Evolutionary conservation across 2,329 filamentous ascomycete species (phyloP), one percentile per base, ranked within the genome.

Genomic region (Coniochaeta ligniaria): DNA sequence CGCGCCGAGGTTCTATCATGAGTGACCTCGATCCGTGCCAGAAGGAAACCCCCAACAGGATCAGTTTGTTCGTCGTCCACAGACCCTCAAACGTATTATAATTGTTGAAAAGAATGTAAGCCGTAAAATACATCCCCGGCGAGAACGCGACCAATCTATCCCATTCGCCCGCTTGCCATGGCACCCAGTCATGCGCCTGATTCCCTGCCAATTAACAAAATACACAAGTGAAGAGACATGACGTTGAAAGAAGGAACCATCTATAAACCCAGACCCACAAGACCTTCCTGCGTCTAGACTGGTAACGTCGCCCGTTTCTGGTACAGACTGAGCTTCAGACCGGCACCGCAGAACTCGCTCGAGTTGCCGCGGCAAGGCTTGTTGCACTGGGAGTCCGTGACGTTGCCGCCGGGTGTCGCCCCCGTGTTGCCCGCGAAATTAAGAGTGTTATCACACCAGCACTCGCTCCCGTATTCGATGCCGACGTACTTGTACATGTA

Each of bases 351-450:
- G 59, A 66, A 64, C 26, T 68, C 64, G n/a, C 60, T 63, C 41
- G 56, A 36, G n/a, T 70, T 65, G 14, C 69, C 71, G 16, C 60
- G 60, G 60, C 70, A 71, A 8, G 63, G 20, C 60, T 66, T 70
- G 38, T 66, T 67, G 64, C 71, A 73, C n/a, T 58, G 47, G 33
- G 33, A 41, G 26, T 59, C 50, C n/a, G 12, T 57, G 22, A 54
- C 35, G 41, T 57, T 56, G 9, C 22, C 33, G n/a, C 54, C 54
- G 3, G 54, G 31, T 3, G 31, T 38, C 6, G 54, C 54, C 2
- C 54, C 54, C 6, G 54, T 12, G n/a, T 56, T 47, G 20, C 50
- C 54, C 3, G 45, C 50, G 8, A 26, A 20, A 50, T 66, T 63
- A 5, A 65, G 60, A 4, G 22, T 35, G 6, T 63, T 50, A 28